These are phyloP conservation scores for Oryza brachyantha DNA, from an alignment of 176 grass and related monocot genomes.

Conservation along the genomic window DNA sequence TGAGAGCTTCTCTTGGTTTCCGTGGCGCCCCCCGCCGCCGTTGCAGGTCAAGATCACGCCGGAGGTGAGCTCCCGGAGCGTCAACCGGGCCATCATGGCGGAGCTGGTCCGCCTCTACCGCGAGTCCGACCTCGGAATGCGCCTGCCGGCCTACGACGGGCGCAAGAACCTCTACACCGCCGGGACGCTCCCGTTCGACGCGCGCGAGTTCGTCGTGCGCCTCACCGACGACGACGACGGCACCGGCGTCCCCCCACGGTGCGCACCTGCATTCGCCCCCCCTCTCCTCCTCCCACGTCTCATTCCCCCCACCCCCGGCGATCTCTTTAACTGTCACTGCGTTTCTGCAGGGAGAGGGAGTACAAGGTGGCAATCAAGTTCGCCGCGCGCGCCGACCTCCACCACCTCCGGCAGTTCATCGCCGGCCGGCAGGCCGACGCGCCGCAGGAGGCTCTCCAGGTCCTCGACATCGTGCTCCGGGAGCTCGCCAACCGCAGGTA, in stretches of 20 bases:
- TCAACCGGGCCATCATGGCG: slow-evolving; percentile 78
- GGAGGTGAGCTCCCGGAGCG: slow-evolving; percentile 70
- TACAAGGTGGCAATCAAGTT: slow-evolving; percentile 90
- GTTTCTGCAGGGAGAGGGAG: slow-evolving; percentile 72
- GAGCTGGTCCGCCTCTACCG: slow-evolving; percentile 86
- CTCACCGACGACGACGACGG: slow-evolving; percentile 65
- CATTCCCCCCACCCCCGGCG: neutral
- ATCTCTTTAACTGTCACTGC: neutral
- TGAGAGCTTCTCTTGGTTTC: neutral
- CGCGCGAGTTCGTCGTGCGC: slow-evolving; percentile 84
- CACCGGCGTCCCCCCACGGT: slow-evolving; percentile 65
- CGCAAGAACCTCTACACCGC: slow-evolving; percentile 94
- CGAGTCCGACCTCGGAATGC: slow-evolving; percentile 62
- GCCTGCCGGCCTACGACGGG: slow-evolving; percentile 92
- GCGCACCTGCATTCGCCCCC: neutral
- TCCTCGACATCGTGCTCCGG: slow-evolving; percentile 89
- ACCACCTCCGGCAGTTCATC: slow-evolving; percentile 88
- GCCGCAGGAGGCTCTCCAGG: slow-evolving; percentile 88
- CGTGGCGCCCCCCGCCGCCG: neutral
- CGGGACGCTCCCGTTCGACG: slow-evolving; percentile 62
- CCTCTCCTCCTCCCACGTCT: neutral
- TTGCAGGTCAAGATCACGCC: slow-evolving; percentile 84
- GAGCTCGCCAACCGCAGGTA: slow-evolving; percentile 93
- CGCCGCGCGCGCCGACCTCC: slow-evolving; percentile 85
- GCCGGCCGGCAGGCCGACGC: slow-evolving; percentile 80